Percentiles rank a stretch among this genome's conserved stretches.
These are phyloP conservation scores for Wickerhamomyces chaumierensis DNA, from an alignment of 805 yeast species.

Conservation along the genomic window DNA sequence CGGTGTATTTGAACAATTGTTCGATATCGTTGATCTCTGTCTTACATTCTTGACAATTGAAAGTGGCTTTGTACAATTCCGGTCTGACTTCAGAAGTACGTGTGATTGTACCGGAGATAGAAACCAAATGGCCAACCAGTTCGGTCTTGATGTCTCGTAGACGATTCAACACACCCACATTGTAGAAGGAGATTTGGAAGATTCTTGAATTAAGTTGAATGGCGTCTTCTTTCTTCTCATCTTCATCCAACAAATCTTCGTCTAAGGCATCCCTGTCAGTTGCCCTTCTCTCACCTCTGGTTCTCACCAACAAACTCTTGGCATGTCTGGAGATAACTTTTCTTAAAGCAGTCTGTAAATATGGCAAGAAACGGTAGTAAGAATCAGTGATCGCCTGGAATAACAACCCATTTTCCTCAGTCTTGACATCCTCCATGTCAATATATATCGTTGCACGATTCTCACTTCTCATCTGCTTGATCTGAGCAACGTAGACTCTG, in stretches of 20 bases:
- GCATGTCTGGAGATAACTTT: conserved; percentile 63
- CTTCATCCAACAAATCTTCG: background rate
- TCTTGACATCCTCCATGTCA: conserved; percentile 69
- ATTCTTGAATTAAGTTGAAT: conserved; percentile 45
- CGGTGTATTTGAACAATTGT: conserved; percentile 87
- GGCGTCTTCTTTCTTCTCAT: background rate
- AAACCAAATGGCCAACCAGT: conserved; percentile 71
- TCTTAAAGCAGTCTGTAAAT: conserved; percentile 62
- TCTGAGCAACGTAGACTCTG: conserved; percentile 62
- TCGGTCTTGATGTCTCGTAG: conserved; percentile 87
- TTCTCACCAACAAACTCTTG: conserved; percentile 46
- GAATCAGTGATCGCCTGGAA: conserved; percentile 87
- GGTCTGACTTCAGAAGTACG: conserved; percentile 96
- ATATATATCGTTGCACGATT: conserved; percentile 73
- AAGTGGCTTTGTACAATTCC: conserved; percentile 76
- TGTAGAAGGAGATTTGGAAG: conserved; percentile 85
- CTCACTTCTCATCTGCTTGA: conserved; percentile 66
- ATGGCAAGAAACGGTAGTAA: conserved; percentile 87
- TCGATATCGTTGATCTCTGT: conserved; percentile 83
- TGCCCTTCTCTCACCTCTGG: background rate
- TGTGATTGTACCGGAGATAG: conserved; percentile 91
- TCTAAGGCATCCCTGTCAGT: conserved; percentile 11
- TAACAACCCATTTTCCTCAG: conserved; percentile 73
- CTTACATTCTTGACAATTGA: conserved; percentile 81
- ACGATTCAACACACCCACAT: conserved; percentile 70